Base-by-base conservation (phyloP, 495 filamentous ascomycete species). In the Hypoxylon perforatum region DNA sequence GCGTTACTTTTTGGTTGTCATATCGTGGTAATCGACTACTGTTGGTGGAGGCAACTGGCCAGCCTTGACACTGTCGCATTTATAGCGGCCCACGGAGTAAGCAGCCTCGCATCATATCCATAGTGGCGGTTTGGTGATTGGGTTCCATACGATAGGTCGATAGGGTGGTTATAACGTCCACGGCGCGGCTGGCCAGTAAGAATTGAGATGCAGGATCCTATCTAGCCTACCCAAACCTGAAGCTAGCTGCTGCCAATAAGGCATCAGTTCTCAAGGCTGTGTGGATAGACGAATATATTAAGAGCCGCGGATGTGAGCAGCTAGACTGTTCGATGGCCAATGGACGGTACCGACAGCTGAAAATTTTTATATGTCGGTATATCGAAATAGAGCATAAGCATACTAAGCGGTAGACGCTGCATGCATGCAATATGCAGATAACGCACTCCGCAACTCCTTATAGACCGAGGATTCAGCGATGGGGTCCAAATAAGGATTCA, bases 401-500 rank as follows among this genome's bases (percentile, higher is more conserved):
- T 63, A 59, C 50, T 53, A 69, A 39, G 48, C 25, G 44, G 36
- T 53, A 53, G 17, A 35, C 19, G 17, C 35, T 38, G 35, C 35
- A n/a, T 28, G 49, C 42, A 62, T 41, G 56, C 46, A 48, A 35
- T 47, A 33, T 50, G 60, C 49, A 57, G 44, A 49, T 53, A 55
- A 55, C 38, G 56, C 19, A 42, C 51, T 61, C 51, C 21, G 63
- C 53, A 55, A 47, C 50, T 63, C 61, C 21, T 64, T 61, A 53
- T 54, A 42, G 54, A 38, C 42, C 25, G 36, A 58, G 54, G 50
- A 50, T 69, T 56, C 54, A 22, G 46, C 55, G 60, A 46, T 58
- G 61, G 66, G 61, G 61, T 61, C 66, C 46, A 65, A 60, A 41
- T 51, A 64, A 69, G 59, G 65, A 69, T 69, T 47, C 14, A 21